Percentiles rank a stretch among this genome's conserved stretches.
Conservation (phyloP, 2,329 filamentous ascomycete species). For the Xylariaceae sp. region DNA sequence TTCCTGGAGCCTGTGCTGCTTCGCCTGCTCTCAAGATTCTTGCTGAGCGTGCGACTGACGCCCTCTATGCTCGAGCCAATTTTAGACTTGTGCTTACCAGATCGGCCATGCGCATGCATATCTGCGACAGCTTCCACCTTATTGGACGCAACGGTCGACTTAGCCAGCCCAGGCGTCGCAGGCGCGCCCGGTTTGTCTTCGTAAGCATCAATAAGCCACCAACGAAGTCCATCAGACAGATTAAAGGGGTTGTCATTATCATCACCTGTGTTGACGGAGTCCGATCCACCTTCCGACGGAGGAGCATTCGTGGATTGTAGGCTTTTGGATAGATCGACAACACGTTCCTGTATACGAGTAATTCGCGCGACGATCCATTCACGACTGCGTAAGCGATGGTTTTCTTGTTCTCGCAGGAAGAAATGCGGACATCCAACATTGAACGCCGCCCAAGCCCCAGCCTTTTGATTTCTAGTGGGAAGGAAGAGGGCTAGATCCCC, state of each 20-base stretch:
- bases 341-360: conserved; percentile 81
- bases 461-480: conserved; percentile 89
- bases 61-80: conserved; percentile 60
- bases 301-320: conserved; percentile 47
- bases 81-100: conserved; percentile 39
- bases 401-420: conserved; percentile 90
- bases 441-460: conserved; percentile 95
- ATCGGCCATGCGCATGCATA: conserved; percentile 49
- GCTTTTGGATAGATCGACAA: conserved; percentile 86
- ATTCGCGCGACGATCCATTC: conserved; percentile 98
- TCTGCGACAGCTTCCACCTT: conserved; percentile 83
- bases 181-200: conserved; percentile 92
- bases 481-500: conserved; percentile 92
- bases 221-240: conserved; percentile 86
- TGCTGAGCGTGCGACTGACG: conserved; percentile 74
- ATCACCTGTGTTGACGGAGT: conserved; percentile 51
- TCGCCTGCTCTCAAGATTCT: conserved; percentile 84
- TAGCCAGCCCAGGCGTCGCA: conserved; percentile 85
- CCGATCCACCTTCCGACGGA: conserved; percentile 41
- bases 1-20: conserved; percentile 85
- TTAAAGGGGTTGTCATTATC: conserved; percentile 98
- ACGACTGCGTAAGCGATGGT: conserved; percentile 74
- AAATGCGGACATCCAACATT: conserved; percentile 97
- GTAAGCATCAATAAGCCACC: conserved; percentile 90
- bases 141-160: conserved; percentile 85